These are phyloP conservation scores for Heracleum sosnowskyi DNA, from an alignment of 129 eudicot genomes.

Conservation along the genomic window DNA sequence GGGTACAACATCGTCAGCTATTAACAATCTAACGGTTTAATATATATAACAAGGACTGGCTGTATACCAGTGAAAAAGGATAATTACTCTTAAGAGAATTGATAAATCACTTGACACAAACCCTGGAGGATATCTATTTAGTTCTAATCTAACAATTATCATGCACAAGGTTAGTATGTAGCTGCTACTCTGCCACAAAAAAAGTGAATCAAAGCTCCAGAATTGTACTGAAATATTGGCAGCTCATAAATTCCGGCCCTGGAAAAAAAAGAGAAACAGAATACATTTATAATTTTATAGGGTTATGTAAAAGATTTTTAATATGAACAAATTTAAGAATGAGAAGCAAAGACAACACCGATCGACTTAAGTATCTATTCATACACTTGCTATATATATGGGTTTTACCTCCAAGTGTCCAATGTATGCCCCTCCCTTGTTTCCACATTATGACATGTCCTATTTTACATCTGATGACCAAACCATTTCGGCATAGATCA, in stretches of 20 bases:
- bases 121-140: background rate
- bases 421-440: background rate
- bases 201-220: background rate
- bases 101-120: background rate
- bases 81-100: background rate
- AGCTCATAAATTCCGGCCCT: constrained; percentile 1
- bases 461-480: background rate
- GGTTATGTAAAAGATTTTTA: background rate
- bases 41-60: background rate
- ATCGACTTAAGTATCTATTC: background rate
- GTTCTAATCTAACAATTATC: background rate
- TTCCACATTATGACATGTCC: background rate
- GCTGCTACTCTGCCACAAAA: background rate
- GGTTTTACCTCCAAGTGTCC: background rate
- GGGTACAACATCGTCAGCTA: background rate
- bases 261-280: background rate
- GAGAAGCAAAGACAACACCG: background rate
- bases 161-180: background rate
- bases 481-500: background rate
- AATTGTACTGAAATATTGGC: background rate
- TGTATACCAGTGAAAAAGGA: background rate
- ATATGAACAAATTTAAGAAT: background rate
- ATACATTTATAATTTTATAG: background rate
- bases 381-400: background rate
- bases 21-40: background rate